Base-by-base conservation (phyloP, 176 grass and related monocot genomes). In the Zoysia pacifica region DNA sequence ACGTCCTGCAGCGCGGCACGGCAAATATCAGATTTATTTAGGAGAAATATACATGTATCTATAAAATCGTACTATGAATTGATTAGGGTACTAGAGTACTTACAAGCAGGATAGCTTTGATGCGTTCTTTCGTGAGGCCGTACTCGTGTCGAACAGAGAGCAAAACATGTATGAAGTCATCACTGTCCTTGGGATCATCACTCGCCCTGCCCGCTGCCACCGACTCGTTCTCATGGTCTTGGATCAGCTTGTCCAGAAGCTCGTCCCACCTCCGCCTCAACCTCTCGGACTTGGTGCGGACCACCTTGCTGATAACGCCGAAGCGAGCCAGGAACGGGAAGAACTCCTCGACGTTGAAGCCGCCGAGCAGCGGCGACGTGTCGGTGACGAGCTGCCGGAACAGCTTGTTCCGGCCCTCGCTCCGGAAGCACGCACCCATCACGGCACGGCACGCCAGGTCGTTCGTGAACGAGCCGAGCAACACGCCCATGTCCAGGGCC, bases 91-190 rank as follows among this genome's bases (percentile, higher is more conserved):
- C 6, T 3, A 3, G 44, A 45, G 44, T 45, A 60, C 74, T 62
- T 55, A 90, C 88, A 5, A 70, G 3, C 1, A 90, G 46, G 19
- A 90, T 77, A 37, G 61, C 83, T 51, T 90, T 90, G 10, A 86
- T 79, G 0, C 28, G 16, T 3, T 69, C 68, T 55, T 47, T 61
- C 8, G 41, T 79, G 16, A 86, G 67, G 11, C 65, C 51, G 18
- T 63, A 79, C 52, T 83, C 79, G 1, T 83, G 6, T 14, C 51
- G 62, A 11, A 86, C 49, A 6, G 79, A 79, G 11, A 90, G 48
- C 79, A 90, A 58, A 10, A 79, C 64, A 15, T 79, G 7, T 6
- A 83, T 70, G 55, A 90, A 86, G 18, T 83, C 79, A 3, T 79
- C 28, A 7, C 63, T 67, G 5, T 73, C 64, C 10, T 28, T 40